These are phyloP conservation scores for Betula pendula DNA, from an alignment of 306 rosid genomes.

Conservation along the genomic window DNA sequence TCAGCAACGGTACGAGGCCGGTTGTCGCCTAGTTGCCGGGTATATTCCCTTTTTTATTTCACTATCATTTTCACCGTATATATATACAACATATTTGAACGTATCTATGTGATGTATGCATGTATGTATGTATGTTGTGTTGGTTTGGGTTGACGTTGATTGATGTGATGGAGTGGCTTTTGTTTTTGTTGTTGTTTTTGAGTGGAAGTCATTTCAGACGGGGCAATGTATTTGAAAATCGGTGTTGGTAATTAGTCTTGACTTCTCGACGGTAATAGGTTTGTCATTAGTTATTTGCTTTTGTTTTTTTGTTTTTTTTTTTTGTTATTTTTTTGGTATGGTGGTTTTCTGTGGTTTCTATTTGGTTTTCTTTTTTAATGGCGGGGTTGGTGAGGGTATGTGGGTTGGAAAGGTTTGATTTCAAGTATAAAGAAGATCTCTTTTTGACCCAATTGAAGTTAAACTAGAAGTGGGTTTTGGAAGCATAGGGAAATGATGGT, in stretches of 20 bases:
- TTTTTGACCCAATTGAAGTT: background rate
- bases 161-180: background rate
- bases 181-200: background rate
- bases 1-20: slow-evolving; percentile 13
- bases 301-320: background rate
- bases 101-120: too few relatives aligned
- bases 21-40: slow-evolving; percentile 16
- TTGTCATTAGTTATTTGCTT: background rate
- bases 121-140: too few relatives aligned
- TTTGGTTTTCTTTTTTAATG: background rate
- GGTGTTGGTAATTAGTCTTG: background rate
- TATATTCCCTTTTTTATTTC: background rate
- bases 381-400: background rate
- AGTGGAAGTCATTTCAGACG: background rate
- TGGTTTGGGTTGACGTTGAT: background rate
- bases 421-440: background rate
- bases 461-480: background rate
- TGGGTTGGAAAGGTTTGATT: background rate
- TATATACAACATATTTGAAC: too few relatives aligned
- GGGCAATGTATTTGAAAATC: background rate
- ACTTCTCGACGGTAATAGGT: background rate
- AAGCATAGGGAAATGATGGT: too few relatives aligned
- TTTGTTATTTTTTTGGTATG: background rate
- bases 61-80: background rate
- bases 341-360: background rate